Evolutionary conservation across 495 filamentous ascomycete genomes (phyloP).

Genomic region (Cladorrhinum samala): DNA sequence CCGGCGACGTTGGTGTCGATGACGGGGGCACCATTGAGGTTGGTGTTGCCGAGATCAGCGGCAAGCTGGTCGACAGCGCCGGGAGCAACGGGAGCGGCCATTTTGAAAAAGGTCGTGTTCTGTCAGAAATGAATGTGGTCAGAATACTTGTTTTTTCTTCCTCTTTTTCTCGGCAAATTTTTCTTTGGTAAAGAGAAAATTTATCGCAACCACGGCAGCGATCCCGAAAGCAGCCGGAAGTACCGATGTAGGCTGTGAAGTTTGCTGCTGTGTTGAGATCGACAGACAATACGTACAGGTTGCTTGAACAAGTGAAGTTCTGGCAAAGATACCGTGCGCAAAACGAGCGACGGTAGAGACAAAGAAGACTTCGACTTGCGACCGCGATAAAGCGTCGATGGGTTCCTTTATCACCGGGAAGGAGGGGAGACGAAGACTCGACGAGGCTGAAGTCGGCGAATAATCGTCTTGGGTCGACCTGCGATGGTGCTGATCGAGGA

Average conservation of each 20-base stretch:
- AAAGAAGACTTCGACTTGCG: conserved; percentile 4
- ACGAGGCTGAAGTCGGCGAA: conserved; percentile 13
- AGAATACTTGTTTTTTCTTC: neutral
- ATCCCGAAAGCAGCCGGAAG: no score
- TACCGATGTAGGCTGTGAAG: no score
- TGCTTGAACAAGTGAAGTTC: conserved; percentile 6
- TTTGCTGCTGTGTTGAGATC: no score
- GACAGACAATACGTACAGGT: conserved; percentile 16
- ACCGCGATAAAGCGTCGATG: conserved; percentile 10
- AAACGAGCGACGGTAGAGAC: conserved; percentile 29
- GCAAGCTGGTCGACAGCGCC: conserved; percentile 67
- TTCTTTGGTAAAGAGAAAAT: no score
- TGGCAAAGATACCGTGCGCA: conserved; percentile 15
- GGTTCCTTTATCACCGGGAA: conserved; percentile 10
- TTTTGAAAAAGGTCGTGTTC: conserved; percentile 25
- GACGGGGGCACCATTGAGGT: conserved; percentile 54
- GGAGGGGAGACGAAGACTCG: conserved; percentile 16
- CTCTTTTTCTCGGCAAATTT: neutral
- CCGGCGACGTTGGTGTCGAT: conserved; percentile 61
- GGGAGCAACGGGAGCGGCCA: conserved; percentile 58
- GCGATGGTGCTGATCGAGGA: neutral
- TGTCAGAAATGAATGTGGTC: neutral
- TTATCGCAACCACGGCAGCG: no score
- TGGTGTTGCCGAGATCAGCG: conserved; percentile 54
- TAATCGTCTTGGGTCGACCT: conserved; percentile 13